These are phyloP conservation scores for Endogone sp. DNA, from an alignment of 192 early-diverging fungal species.

Conservation along the genomic window DNA sequence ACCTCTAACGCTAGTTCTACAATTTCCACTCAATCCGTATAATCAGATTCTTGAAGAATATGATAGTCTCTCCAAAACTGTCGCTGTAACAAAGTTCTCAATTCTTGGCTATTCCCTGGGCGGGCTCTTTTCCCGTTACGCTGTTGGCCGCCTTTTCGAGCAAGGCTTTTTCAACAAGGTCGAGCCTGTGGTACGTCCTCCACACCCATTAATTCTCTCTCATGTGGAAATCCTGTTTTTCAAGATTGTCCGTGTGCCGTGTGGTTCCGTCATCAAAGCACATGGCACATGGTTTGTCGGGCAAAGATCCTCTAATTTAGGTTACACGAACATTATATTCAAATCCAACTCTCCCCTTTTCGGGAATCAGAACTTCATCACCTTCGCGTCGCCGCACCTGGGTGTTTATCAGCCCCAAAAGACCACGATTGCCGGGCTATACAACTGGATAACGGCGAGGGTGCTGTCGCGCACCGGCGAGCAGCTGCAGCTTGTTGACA, in stretches of 20 bases:
- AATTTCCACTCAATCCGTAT: too few relatives aligned
- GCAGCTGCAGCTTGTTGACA: constrained; percentile 39
- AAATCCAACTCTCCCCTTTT: not conserved
- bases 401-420: constrained; percentile 31
- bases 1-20: not conserved
- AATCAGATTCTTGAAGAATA: constrained; percentile 29
- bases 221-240: not conserved
- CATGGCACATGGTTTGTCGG: not conserved
- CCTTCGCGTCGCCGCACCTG: constrained; percentile 59
- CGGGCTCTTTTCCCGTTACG: constrained; percentile 50
- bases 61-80: constrained; percentile 19
- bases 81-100: constrained; percentile 23
- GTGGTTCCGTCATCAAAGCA: not conserved
- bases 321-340: not conserved
- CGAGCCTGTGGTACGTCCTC: constrained; percentile 33
- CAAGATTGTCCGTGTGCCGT: too few relatives aligned
- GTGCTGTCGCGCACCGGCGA: constrained; percentile 51
- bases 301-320: too few relatives aligned
- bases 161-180: constrained; percentile 42
- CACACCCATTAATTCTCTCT: not conserved
- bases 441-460: constrained; percentile 34
- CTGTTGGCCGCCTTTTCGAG: constrained; percentile 40
- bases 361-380: constrained; percentile 35
- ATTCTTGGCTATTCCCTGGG: constrained; percentile 56
- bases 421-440: constrained; percentile 18